Conservation (phyloP, 805 yeast genomes). For the Phaffomyces antillensis region DNA sequence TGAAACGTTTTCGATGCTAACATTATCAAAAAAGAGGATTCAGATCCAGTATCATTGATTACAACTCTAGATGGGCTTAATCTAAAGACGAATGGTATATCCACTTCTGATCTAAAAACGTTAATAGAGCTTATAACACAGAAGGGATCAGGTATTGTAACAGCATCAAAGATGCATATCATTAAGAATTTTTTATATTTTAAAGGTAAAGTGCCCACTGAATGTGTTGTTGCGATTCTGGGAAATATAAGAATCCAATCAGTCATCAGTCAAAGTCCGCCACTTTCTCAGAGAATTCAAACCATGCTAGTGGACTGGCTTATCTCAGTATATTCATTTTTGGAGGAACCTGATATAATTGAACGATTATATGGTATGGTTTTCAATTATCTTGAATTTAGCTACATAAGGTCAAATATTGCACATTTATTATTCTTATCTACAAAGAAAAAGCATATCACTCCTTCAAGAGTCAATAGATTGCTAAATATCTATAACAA, state of each 20-base stretch:
- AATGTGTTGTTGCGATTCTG: conserved; percentile 21
- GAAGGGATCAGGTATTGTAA: neutral
- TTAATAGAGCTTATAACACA: neutral
- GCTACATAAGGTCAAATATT: conserved; percentile 27
- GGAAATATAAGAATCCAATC: conserved; percentile 26
- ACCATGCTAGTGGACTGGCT: conserved; percentile 27
- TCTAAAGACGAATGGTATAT: too few species aligned
- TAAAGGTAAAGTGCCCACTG: conserved; percentile 21
- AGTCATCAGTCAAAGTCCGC: conserved; percentile 16
- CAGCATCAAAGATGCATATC: conserved; percentile 12
- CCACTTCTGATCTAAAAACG: neutral
- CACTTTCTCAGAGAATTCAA: conserved; percentile 21
- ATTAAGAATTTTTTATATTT: conserved; percentile 25
- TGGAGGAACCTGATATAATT: conserved; percentile 15
- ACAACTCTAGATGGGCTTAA: too few species aligned
- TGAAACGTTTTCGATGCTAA: too few species aligned
- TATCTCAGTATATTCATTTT: conserved; percentile 23
- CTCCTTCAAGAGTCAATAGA: conserved; percentile 22
- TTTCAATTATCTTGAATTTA: conserved; percentile 29
- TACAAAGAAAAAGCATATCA: conserved; percentile 25
- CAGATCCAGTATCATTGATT: too few species aligned
- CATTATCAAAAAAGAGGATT: too few species aligned
- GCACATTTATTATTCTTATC: conserved; percentile 28
- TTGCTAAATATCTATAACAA: conserved; percentile 19
- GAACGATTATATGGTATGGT: conserved; percentile 21